Base-by-base conservation (phyloP, 768 basidiomycete species). In the Rhizopogon roseolus region DNA sequence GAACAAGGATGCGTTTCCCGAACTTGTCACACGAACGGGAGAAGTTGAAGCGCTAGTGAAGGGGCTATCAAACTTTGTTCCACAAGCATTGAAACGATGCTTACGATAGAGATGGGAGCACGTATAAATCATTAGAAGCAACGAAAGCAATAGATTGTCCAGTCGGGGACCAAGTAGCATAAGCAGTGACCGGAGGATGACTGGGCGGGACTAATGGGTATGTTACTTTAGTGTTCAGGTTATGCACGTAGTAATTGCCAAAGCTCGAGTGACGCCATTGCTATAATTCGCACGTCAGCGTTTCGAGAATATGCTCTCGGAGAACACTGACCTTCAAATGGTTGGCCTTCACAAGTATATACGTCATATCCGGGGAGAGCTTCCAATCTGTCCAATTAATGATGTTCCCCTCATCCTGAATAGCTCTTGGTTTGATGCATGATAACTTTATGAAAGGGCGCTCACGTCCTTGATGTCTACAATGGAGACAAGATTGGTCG, bases 261-360 rank as follows among this genome's bases (percentile, higher is more conserved):
- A 87, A 87, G 53, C 83, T 85, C 6, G 94, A 97, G 68, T 88
- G 80, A 43, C 97, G 84, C 97, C 97, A 99, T 86, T 95, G 91
- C 87, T 94, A 7, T 22, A 34, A 38, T 13, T n/a, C 41, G 0
- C 17, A 41, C 8, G 28, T 61, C 52, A 50, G 64, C 45, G 55
- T 34, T 28, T 13, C 4, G 25, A 32, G 53, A 52, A 32, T 16
- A 41, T 2, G 43, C 50, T 52, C 27, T 19, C 6, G 41, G 27
- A 49, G 11, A 8, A 5, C 37, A 57, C 67, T 49, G 55, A 85
- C 93, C 79, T 97, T 95, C 53, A 71, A 69, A 60, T 82, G 71
- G 64, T 91, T 76, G 0, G 91, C 75, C 65, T 90, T 86, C 49
- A 99, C 71, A 17, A 98, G 80, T 48, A 98, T 78, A 70, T 90